Percentiles rank a stretch among this genome's conserved stretches.
Conservation (phyloP, 106 monocot genomes). For the Acanthochlamys bracteata region DNA sequence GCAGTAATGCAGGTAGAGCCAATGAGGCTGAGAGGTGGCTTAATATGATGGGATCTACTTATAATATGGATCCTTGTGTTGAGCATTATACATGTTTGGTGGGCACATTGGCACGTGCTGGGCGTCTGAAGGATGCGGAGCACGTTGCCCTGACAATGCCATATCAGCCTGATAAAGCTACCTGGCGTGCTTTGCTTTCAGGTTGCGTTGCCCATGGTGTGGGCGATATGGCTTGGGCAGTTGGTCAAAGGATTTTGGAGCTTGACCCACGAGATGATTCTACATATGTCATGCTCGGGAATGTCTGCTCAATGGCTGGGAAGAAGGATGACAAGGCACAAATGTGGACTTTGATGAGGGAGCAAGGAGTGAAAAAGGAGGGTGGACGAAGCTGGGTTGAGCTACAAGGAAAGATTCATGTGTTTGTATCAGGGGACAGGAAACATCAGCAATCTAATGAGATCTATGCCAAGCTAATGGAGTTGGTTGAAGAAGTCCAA, state of each 20-base stretch:
- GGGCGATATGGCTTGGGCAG: constrained; percentile 12
- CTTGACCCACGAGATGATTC: constrained; percentile 45
- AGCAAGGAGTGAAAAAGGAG: constrained; percentile 41
- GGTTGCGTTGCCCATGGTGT: constrained; percentile 28
- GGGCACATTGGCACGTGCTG: constrained; percentile 39
- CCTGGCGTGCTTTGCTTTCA: constrained; percentile 56
- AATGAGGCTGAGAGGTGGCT: constrained; percentile 30
- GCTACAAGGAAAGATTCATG: constrained; percentile 45
- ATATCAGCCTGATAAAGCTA: constrained; percentile 40
- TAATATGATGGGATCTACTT: constrained; percentile 17
- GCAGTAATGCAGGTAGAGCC: constrained; percentile 38
- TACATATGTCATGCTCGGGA: constrained; percentile 50
- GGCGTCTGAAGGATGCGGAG: constrained; percentile 41
- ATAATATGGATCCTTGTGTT: constrained; percentile 26
- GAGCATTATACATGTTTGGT: constrained; percentile 64
- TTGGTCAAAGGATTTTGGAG: constrained; percentile 30
- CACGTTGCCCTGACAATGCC: constrained; percentile 35
- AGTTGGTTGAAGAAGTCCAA: constrained; percentile 20
- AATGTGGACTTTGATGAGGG: constrained; percentile 38
- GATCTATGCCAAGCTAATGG: constrained; percentile 39
- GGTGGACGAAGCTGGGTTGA: constrained; percentile 62
- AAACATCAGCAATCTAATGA: constrained; percentile 20
- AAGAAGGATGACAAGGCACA: constrained; percentile 16
- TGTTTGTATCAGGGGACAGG: constrained; percentile 40
- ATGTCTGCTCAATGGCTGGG: constrained; percentile 24